A percentile compares a stretch with the other conserved stretches of the same genome.
Conservation (phyloP, 75 land plant species). For the Cupressus sempervirens region DNA sequence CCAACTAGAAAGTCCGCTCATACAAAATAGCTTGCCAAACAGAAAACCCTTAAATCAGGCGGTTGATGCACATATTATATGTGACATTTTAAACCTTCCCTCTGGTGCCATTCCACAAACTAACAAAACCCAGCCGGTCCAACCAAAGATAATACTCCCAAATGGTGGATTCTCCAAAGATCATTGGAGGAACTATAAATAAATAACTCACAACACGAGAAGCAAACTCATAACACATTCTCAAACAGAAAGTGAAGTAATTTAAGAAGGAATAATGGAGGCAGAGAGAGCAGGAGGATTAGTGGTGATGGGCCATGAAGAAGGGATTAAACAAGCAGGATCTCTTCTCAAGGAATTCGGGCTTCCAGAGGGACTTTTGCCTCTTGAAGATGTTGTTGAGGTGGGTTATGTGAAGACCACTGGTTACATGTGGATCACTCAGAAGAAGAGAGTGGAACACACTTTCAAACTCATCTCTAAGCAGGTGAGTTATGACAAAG, state of each 20-base stretch:
- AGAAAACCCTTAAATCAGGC: too few species aligned
- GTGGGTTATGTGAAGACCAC: constrained; percentile 47
- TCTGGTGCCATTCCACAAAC: too few species aligned
- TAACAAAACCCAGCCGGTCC: too few species aligned
- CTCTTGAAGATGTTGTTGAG: constrained; percentile 50
- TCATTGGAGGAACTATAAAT: too few species aligned
- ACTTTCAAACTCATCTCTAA: constrained; percentile 13
- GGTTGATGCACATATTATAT: too few species aligned
- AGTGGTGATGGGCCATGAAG: constrained; percentile 43
- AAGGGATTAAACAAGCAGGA: constrained; percentile 44
- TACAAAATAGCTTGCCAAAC: too few species aligned
- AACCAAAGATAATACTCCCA: too few species aligned
- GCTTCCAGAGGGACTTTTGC: constrained; percentile 57
- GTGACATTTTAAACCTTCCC: too few species aligned
- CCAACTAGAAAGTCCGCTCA: too few species aligned
- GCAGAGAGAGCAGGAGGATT: not conserved
- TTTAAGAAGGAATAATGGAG: constrained; percentile 26
- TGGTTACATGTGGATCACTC: constrained; percentile 61
- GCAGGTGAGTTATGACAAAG: constrained; percentile 22
- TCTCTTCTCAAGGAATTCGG: constrained; percentile 44
- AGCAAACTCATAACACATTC: too few species aligned
- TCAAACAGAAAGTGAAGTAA: not conserved
- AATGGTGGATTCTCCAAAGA: too few species aligned
- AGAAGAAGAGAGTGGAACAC: constrained; percentile 51
- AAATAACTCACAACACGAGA: too few species aligned